Evolutionary conservation across 1,284 basidiomycete genomes (phyloP).

Genomic region (Cutaneotrichosporon cavernicola): DNA sequence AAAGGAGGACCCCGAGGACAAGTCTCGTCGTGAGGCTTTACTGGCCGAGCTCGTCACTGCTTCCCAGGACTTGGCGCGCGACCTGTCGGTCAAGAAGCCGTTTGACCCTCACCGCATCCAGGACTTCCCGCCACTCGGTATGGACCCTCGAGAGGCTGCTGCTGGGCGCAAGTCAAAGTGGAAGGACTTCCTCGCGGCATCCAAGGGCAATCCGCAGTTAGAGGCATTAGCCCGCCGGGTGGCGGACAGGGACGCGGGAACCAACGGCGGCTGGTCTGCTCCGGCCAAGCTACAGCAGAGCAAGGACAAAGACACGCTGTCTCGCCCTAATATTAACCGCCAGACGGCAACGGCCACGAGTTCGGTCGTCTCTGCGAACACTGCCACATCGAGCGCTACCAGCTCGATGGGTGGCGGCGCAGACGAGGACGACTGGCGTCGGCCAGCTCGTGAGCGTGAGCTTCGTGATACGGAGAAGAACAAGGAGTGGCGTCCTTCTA

Average conservation of each 20-base stretch:
- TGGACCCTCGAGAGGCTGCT: conserved; percentile 41
- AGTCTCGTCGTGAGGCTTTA: conserved; percentile 47
- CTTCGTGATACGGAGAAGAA: conserved; percentile 10
- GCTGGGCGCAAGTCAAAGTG: conserved; percentile 49
- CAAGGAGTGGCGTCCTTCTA: neutral
- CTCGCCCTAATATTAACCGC: conserved; percentile 12
- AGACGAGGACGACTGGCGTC: conserved; percentile 41
- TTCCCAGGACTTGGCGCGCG: conserved; percentile 76
- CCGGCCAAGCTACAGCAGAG: conserved; percentile 48
- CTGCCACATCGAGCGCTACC: conserved; percentile 25
- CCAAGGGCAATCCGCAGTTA: conserved; percentile 49
- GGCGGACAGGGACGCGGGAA: conserved; percentile 41
- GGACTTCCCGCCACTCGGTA: conserved; percentile 51
- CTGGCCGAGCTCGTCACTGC: conserved; percentile 71
- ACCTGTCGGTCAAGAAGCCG: conserved; percentile 58
- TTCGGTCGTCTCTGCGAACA: conserved; percentile 32
- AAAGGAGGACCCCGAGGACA: conserved; percentile 27
- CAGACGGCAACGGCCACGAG: conserved; percentile 23
- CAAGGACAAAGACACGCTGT: conserved; percentile 4
- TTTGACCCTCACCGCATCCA: conserved; percentile 36
- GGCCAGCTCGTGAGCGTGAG: conserved; percentile 19
- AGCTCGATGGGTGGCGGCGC: conserved; percentile 21
- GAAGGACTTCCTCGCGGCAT: conserved; percentile 50
- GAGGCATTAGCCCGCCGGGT: conserved; percentile 48
- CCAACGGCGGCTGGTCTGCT: conserved; percentile 44